Evolutionary conservation across 257 asterid species (phyloP).

Genomic region (Vinca minor): DNA sequence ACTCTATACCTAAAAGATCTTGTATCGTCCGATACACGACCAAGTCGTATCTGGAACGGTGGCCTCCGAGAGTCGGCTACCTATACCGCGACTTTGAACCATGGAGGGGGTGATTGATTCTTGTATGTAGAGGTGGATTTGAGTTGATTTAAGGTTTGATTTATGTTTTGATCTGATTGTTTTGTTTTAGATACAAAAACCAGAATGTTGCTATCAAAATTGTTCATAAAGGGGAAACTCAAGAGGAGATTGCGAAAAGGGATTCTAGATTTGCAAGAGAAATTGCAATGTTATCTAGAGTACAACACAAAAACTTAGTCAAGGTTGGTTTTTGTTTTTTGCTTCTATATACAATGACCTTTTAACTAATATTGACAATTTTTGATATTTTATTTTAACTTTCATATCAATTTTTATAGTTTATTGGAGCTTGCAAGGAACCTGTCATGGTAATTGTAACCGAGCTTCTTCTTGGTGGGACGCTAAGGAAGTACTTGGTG

Average conservation of each 20-base stretch:
- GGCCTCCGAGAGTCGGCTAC: no score
- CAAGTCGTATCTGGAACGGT: no score
- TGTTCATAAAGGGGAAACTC: constrained; percentile 62
- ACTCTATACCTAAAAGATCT: no score
- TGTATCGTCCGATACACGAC: no score
- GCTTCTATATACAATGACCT: not conserved
- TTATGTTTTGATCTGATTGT: not conserved
- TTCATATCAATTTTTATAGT: constrained; percentile 29
- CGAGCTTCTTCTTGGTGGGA: constrained; percentile 80
- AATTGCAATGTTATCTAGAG: constrained; percentile 82
- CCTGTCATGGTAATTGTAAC: constrained; percentile 89
- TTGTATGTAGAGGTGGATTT: no score
- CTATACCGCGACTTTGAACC: no score
- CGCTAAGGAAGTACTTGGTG: constrained; percentile 62
- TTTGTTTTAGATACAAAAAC: constrained; percentile 54
- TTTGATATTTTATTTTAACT: not conserved
- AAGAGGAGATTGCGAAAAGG: constrained; percentile 65
- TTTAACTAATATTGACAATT: not conserved
- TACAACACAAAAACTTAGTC: constrained; percentile 85
- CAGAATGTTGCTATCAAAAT: constrained; percentile 85
- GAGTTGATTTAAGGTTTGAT: not conserved
- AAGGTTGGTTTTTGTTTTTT: constrained; percentile 47
- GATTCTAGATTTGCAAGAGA: constrained; percentile 67
- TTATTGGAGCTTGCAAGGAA: constrained; percentile 92
- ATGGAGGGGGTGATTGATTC: no score